phyloP scores from a whole-genome alignment of 805 yeast species.

The Kodamaea fukazawae region DNA sequence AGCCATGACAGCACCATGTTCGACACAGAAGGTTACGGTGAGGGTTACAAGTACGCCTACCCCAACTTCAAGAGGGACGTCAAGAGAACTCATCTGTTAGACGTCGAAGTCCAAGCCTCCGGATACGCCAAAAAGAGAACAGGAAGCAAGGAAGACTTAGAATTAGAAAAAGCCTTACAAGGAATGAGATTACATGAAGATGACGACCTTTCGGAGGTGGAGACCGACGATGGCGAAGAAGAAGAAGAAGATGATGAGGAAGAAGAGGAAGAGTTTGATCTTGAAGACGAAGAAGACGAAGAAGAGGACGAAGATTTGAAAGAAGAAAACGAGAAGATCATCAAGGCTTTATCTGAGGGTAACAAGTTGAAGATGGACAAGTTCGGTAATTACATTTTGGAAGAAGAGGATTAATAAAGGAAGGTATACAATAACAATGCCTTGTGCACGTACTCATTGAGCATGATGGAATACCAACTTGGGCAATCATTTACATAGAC shows the following conservation, averaged over 20 bases:
- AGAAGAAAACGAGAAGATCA: conserved; percentile 54
- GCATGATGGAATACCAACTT: too few relatives aligned
- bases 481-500: too few relatives aligned
- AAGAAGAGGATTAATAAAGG: conserved; percentile 23
- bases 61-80: conserved; percentile 83
- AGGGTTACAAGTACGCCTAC: conserved; percentile 69
- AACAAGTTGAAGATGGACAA: conserved; percentile 75
- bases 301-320: conserved; percentile 29
- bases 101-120: conserved; percentile 86
- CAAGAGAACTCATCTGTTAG: conserved; percentile 63
- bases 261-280: conserved; percentile 30
- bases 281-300: conserved; percentile 30
- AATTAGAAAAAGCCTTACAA: conserved; percentile 73
- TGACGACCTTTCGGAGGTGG: conserved; percentile 19
- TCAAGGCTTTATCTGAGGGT: conserved; percentile 66
- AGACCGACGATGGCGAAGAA: conserved; percentile 25
- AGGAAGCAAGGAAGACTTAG: conserved; percentile 46
- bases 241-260: conserved; percentile 35
- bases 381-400: conserved; percentile 75
- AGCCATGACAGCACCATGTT: conserved; percentile 64
- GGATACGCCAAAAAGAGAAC: conserved; percentile 58
- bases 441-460: too few relatives aligned
- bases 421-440: too few relatives aligned
- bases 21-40: conserved; percentile 78
- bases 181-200: conserved; percentile 53